Conservation (phyloP, 228 moss, liverwort and hornwort genomes). For the Sphagnum magellanicum region DNA sequence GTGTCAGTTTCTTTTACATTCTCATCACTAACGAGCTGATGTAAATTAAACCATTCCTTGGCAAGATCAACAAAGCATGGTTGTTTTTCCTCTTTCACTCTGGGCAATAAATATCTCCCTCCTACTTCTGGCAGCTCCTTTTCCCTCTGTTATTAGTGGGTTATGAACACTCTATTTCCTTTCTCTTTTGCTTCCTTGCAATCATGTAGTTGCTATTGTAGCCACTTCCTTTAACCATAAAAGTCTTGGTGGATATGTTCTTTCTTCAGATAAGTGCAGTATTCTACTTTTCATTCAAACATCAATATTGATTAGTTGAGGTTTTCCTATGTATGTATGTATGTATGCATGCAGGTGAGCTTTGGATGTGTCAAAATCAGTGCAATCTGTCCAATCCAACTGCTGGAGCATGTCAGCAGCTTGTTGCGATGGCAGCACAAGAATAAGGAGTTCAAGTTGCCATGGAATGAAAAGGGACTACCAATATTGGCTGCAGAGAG, state of each 20-base stretch:
- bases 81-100: no score
- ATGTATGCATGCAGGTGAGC: constrained; percentile 50
- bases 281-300: background rate
- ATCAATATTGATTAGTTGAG: background rate
- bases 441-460: constrained; percentile 50
- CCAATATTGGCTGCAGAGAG: constrained; percentile 63
- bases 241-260: background rate
- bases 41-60: no score
- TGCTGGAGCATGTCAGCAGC: constrained; percentile 75
- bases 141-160: no score
- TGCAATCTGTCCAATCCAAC: constrained; percentile 68
- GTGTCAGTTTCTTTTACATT: no score
- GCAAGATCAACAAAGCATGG: no score
- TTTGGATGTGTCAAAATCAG: constrained; percentile 75
- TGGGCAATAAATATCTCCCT: no score
- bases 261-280: background rate
- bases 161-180: no score
- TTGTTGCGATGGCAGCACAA: constrained; percentile 80
- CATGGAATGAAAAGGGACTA: constrained; percentile 75
- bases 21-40: no score
- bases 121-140: no score
- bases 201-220: no score
- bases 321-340: background rate
- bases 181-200: no score
- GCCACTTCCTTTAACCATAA: no score